A percentile compares a stretch with the other conserved stretches of the same genome.
phyloP scores from a whole-genome alignment of 2,329 filamentous ascomycete genomes.

The Alternaria arbusti region DNA sequence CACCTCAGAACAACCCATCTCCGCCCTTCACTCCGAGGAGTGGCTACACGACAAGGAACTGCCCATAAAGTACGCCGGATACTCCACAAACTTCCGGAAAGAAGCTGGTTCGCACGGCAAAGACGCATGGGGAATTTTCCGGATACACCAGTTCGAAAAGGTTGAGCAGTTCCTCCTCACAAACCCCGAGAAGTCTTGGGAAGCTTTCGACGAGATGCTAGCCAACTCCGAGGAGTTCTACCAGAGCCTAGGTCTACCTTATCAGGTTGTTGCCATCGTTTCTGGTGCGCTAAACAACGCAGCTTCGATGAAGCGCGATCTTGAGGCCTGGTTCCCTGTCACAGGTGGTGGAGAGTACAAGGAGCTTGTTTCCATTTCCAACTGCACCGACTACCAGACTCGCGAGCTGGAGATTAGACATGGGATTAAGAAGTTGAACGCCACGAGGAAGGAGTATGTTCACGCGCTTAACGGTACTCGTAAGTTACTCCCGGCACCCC shows the following conservation, averaged over 20 bases:
- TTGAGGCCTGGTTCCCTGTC: conserved; percentile 78
- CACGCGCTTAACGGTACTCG: conserved; percentile 84
- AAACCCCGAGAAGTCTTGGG: conserved; percentile 84
- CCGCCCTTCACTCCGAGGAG: conserved; percentile 89
- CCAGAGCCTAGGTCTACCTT: conserved; percentile 84
- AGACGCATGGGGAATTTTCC: conserved; percentile 97
- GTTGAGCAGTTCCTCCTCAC: conserved; percentile 56
- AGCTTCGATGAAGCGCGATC: conserved; percentile 85
- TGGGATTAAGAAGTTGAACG: conserved; percentile 79
- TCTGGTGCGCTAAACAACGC: conserved; percentile 70
- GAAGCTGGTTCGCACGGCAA: conserved; percentile 91
- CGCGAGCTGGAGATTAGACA: conserved; percentile 91
- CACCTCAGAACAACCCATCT: conserved; percentile 94
- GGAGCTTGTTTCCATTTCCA: conserved; percentile 95
- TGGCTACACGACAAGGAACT: conserved; percentile 83
- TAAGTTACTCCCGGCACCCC: conserved; percentile 19
- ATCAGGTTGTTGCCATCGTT: conserved; percentile 91
- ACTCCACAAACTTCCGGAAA: conserved; percentile 93
- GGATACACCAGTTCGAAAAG: conserved; percentile 95
- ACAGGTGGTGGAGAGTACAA: conserved; percentile 85
- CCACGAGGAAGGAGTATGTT: conserved; percentile 86
- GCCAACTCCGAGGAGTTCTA: conserved; percentile 92
- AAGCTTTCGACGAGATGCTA: conserved; percentile 94
- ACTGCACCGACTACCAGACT: conserved; percentile 98
- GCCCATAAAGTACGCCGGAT: conserved; percentile 87